These are phyloP conservation scores for Fusarium ambrosium DNA, from an alignment of 2,329 filamentous ascomycete species.

Conservation along the genomic window DNA sequence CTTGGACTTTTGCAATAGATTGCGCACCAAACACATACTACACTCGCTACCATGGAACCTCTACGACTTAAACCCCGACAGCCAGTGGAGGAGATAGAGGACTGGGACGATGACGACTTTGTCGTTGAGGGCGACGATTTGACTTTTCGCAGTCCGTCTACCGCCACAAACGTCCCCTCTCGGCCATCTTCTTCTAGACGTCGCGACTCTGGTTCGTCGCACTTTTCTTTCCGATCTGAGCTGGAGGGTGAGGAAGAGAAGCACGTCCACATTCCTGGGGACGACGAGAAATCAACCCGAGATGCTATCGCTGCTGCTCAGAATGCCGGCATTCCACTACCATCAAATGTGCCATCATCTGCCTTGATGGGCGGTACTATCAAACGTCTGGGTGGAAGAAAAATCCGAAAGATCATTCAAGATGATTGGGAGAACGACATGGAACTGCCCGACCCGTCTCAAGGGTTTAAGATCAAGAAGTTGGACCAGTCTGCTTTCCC, in stretches of 20 bases:
- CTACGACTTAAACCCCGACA: constrained; percentile 66
- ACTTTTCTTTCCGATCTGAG: constrained; percentile 85
- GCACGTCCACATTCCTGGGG: constrained; percentile 85
- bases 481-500: constrained; percentile 74
- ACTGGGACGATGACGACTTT: constrained; percentile 85
- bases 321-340: constrained; percentile 91
- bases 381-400: constrained; percentile 84
- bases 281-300: constrained; percentile 85
- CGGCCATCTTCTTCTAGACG: constrained; percentile 59
- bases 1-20: constrained; percentile 28
- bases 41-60: constrained; percentile 63
- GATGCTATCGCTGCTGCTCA: constrained; percentile 91
- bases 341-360: constrained; percentile 86
- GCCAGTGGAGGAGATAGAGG: constrained; percentile 75
- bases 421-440: constrained; percentile 88
- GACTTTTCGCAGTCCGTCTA: constrained; percentile 67
- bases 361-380: constrained; percentile 94
- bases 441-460: constrained; percentile 72
- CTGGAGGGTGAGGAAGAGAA: constrained; percentile 89
- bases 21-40: constrained; percentile 24
- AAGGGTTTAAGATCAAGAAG: constrained; percentile 74
- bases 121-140: constrained; percentile 77
- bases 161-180: constrained; percentile 57
- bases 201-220: constrained; percentile 85
- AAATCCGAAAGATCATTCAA: constrained; percentile 78